Evolutionary conservation across 805 yeast genomes (phyloP).

Genomic region (Metschnikowia koreensis): DNA sequence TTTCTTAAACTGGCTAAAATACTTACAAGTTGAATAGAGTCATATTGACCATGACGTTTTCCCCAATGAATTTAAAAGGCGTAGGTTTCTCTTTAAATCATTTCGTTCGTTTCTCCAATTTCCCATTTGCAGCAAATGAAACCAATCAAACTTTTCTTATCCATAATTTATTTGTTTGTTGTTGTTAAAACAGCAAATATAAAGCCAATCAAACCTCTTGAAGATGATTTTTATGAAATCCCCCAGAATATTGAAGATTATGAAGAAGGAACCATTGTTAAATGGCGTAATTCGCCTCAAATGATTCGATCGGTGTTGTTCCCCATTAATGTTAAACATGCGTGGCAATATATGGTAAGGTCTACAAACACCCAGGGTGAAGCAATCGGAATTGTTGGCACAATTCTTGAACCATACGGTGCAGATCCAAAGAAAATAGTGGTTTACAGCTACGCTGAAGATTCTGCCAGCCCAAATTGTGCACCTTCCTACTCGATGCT

Average conservation of each 20-base stretch:
- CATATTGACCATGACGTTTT: too few species aligned
- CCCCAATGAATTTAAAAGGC: neutral
- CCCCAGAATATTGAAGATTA: constrained; percentile 9
- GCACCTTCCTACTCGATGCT: constrained; percentile 23
- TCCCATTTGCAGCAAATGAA: neutral
- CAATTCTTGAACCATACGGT: constrained; percentile 23
- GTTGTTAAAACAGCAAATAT: neutral
- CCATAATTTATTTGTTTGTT: neutral
- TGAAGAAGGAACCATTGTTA: constrained; percentile 10
- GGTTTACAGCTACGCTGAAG: constrained; percentile 23
- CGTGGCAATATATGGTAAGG: constrained; percentile 27
- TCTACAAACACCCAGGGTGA: constrained; percentile 21
- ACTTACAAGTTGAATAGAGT: too few species aligned
- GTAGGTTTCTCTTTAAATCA: neutral
- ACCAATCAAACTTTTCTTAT: neutral
- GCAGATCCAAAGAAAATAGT: constrained; percentile 23
- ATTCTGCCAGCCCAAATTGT: constrained; percentile 21
- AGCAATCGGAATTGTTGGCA: constrained; percentile 23
- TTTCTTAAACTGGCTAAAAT: too few species aligned
- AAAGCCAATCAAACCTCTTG: constrained; percentile 6
- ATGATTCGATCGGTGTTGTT: constrained; percentile 9
- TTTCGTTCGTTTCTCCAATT: neutral
- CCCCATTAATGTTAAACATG: constrained; percentile 12
- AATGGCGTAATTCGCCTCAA: constrained; percentile 8
- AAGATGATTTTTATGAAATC: constrained; percentile 10